Percentiles rank a stretch among this genome's conserved stretches.
phyloP scores from a whole-genome alignment of 2,329 filamentous ascomycete species.

The Scytalidium sp. region DNA sequence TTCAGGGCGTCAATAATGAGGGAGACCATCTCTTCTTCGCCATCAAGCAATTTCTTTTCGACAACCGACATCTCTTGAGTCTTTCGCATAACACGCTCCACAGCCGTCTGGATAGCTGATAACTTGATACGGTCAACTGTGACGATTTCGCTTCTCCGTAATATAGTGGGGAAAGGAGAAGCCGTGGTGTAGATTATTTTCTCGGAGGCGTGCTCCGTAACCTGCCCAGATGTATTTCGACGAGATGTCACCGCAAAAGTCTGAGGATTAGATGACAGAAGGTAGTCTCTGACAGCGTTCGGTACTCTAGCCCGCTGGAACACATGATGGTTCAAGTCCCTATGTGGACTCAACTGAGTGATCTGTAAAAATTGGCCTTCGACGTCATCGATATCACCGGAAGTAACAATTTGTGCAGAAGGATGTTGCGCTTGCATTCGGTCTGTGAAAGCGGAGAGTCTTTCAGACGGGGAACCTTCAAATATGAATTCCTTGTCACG shows the following conservation, averaged over 20 bases:
- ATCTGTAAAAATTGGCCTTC: conserved; percentile 91
- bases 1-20: conserved; percentile 73
- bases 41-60: conserved; percentile 70
- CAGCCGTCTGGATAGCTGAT: conserved; percentile 76
- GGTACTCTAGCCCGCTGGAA: conserved; percentile 86
- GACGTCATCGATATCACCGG: conserved; percentile 69
- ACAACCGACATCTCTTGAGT: conserved; percentile 78
- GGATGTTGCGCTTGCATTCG: conserved; percentile 91
- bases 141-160: conserved; percentile 83
- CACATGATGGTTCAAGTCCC: conserved; percentile 77
- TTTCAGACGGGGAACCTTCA: conserved; percentile 75
- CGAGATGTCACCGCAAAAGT: conserved; percentile 75
- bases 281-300: conserved; percentile 80
- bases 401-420: conserved; percentile 73
- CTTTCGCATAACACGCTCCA: conserved; percentile 88
- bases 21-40: conserved; percentile 67
- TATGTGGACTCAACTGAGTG: conserved; percentile 75
- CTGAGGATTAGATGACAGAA: conserved; percentile 74
- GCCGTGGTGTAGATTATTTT: conserved; percentile 82
- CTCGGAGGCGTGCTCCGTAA: conserved; percentile 73
- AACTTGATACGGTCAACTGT: conserved; percentile 60
- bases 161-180: conserved; percentile 86
- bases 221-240: conserved; percentile 65
- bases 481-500: conserved; percentile 93
- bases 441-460: conserved; percentile 79